A percentile compares a stretch with the other conserved stretches of the same genome.
Conservation (phyloP, 192 early-diverging fungal genomes). For the Dispira parvispora region DNA sequence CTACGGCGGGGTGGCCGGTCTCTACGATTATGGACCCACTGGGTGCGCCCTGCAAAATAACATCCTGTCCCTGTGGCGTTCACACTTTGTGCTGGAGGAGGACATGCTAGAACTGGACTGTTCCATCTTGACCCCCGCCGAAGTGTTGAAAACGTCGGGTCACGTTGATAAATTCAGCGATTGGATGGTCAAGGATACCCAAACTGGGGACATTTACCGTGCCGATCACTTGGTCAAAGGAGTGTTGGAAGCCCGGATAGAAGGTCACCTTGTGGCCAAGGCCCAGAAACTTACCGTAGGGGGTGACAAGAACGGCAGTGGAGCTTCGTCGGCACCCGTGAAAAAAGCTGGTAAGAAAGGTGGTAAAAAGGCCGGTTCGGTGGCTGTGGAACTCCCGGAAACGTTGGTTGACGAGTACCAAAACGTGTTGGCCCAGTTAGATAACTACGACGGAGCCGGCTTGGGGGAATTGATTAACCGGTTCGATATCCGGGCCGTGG, state of each 20-base stretch:
- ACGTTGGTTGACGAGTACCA: conserved; percentile 52
- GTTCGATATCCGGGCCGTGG: conserved; percentile 75
- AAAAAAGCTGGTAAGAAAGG: conserved; percentile 56
- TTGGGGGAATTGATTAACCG: conserved; percentile 70
- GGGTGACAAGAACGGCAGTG: conserved; percentile 3
- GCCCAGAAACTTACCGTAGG: conserved; percentile 18
- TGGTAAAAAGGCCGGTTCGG: conserved; percentile 43
- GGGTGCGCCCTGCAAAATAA: conserved; percentile 87
- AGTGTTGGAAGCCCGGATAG: conserved; percentile 78
- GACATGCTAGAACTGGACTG: conserved; percentile 99
- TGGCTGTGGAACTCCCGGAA: conserved; percentile 39
- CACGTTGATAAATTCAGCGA: conserved; percentile 98
- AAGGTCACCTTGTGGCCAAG: conserved; percentile 60
- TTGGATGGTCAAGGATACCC: conserved; percentile 92
- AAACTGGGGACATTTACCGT: conserved; percentile 87
- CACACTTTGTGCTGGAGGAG: conserved; percentile 97
- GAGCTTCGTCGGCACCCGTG: conserved; percentile 17
- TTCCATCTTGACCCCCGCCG: conserved; percentile 90
- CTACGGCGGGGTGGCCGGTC: conserved; percentile 92
- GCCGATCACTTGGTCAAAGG: conserved; percentile 95
- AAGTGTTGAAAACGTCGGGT: conserved; percentile 94
- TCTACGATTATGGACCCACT: conserved; percentile 95
- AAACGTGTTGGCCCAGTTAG: conserved; percentile 82
- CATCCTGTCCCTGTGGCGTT: conserved; percentile 75
- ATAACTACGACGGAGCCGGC: conserved; percentile 82